Percentiles rank a stretch among this genome's conserved stretches.
These are phyloP conservation scores for Boletus huronensis DNA, from an alignment of 768 basidiomycete species.

Conservation along the genomic window DNA sequence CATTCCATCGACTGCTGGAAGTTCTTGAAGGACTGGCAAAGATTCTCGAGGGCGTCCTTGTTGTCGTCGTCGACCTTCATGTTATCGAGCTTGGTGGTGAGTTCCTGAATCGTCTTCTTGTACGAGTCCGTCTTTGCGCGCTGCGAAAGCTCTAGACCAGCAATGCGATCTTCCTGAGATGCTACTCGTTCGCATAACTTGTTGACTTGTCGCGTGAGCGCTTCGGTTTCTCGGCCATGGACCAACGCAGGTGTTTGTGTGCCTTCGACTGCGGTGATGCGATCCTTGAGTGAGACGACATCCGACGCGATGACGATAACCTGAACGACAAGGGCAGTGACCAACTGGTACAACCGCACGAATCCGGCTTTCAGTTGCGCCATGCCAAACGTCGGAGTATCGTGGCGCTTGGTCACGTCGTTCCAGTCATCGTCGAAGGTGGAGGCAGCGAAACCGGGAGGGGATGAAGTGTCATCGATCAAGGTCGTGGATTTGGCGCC, in stretches of 20 bases:
- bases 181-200: constrained; percentile 7
- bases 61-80: constrained; percentile 3
- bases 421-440: background rate
- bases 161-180: constrained; percentile 14
- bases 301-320: constrained; percentile 5
- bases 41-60: constrained; percentile 3
- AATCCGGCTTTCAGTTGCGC: constrained; percentile 5
- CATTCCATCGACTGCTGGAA: constrained; percentile 6
- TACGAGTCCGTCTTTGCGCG: background rate
- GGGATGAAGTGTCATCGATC: background rate
- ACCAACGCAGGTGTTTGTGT: background rate
- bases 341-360: constrained; percentile 6
- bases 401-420: background rate
- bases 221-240: background rate
- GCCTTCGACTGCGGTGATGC: constrained; percentile 15
- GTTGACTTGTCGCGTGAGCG: constrained; percentile 6
- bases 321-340: constrained; percentile 1
- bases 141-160: constrained; percentile 6
- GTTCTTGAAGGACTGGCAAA: constrained; percentile 4
- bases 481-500: background rate
- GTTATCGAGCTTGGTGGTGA: constrained; percentile 6
- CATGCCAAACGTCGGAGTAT: background rate
- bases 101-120: constrained; percentile 10
- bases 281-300: constrained; percentile 17
- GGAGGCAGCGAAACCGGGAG: background rate